A percentile compares a stretch with the other conserved stretches of the same genome.
Conservation (phyloP, 495 filamentous ascomycete species). For the Bacidia gigantensis region DNA sequence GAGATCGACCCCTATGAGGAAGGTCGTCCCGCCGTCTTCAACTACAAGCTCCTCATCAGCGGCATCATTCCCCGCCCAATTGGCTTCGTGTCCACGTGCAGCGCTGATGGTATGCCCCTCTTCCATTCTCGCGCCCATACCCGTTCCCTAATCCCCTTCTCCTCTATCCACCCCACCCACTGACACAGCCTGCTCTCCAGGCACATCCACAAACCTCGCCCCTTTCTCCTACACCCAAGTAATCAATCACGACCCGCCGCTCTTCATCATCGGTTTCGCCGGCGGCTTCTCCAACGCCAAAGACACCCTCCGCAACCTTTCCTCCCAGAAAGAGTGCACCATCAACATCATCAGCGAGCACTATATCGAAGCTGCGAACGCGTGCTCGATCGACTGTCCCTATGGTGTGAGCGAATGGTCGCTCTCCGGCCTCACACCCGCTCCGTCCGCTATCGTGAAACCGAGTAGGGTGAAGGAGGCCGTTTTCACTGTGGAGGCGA, state of each 20-base stretch:
- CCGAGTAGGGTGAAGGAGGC: constrained; percentile 68
- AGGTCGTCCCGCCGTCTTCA: constrained; percentile 51
- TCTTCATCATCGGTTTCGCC: constrained; percentile 71
- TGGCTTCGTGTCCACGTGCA: constrained; percentile 47
- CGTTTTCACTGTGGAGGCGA: constrained; percentile 67
- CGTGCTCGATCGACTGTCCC: constrained; percentile 61
- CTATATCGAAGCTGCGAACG: constrained; percentile 81
- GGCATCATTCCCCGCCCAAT: constrained; percentile 75
- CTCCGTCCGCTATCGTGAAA: constrained; percentile 47
- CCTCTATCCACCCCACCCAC: not conserved
- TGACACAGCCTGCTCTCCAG: constrained; percentile 15
- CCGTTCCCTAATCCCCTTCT: constrained; percentile 27
- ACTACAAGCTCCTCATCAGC: constrained; percentile 89
- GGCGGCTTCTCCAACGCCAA: constrained; percentile 45
- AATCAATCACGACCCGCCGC: constrained; percentile 77
- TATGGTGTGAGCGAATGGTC: constrained; percentile 73
- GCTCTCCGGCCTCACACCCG: constrained; percentile 61
- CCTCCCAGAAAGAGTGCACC: constrained; percentile 56
- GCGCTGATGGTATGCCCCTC: constrained; percentile 35
- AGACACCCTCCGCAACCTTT: constrained; percentile 63
- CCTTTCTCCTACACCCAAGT: constrained; percentile 79
- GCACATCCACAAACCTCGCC: constrained; percentile 56
- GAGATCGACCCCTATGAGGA: constrained; percentile 71
- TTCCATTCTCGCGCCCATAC: not conserved
- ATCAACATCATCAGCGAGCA: constrained; percentile 82